Evolutionary conservation across 495 filamentous ascomycete genomes (phyloP).

Genomic region (Penicillium cinerascens): DNA sequence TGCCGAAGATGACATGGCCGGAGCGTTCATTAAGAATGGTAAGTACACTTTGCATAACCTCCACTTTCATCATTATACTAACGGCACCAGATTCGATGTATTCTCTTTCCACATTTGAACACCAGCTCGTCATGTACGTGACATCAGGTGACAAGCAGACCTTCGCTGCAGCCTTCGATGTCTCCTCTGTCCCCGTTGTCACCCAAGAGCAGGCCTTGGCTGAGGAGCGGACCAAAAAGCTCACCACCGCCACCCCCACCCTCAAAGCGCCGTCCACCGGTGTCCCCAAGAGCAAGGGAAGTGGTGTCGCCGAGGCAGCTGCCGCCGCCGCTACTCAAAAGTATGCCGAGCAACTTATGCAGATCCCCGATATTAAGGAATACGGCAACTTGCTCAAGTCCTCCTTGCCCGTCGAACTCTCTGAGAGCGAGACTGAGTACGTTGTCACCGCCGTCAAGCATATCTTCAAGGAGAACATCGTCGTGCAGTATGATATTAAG

Average conservation of each 20-base stretch:
- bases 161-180: slow-evolving; percentile 83
- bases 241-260: slow-evolving; percentile 85
- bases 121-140: slow-evolving; percentile 97
- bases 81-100: slow-evolving; percentile 60
- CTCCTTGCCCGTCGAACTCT: slow-evolving; percentile 79
- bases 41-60: slow-evolving; percentile 22
- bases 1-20: slow-evolving; percentile 79
- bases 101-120: slow-evolving; percentile 92
- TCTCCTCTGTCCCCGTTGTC: slow-evolving; percentile 87
- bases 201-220: slow-evolving; percentile 93
- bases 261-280: slow-evolving; percentile 89
- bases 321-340: slow-evolving; percentile 78
- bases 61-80: slow-evolving; percentile 11
- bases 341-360: slow-evolving; percentile 79
- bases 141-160: slow-evolving; percentile 82
- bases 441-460: slow-evolving; percentile 93
- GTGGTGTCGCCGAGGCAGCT: slow-evolving; percentile 69
- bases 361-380: slow-evolving; percentile 82
- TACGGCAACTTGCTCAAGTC: slow-evolving; percentile 91
- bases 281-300: slow-evolving; percentile 67
- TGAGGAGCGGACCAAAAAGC: slow-evolving; percentile 95
- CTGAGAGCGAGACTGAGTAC: slow-evolving; percentile 96
- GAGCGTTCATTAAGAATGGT: slow-evolving; percentile 89
- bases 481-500: slow-evolving; percentile 96
- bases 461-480: slow-evolving; percentile 93